Evolutionary conservation across 2,329 filamentous ascomycete species (phyloP).

Genomic region (Xylogone sp.): DNA sequence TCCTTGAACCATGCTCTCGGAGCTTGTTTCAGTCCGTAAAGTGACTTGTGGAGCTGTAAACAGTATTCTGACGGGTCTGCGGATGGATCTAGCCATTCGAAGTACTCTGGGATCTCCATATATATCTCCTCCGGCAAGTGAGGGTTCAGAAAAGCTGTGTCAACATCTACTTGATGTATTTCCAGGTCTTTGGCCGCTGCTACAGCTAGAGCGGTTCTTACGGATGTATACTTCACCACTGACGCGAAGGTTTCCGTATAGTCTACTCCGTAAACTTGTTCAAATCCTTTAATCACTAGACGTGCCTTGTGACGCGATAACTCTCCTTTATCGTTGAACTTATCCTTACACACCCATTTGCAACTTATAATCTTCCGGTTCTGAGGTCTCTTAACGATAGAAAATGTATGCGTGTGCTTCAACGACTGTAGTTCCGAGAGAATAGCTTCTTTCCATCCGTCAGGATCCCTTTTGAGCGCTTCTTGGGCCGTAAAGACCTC

Average conservation of each 20-base stretch:
- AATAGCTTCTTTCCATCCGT: not conserved
- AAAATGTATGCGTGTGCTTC: not conserved
- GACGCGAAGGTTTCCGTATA: slow-evolving; percentile 3
- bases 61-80: not conserved
- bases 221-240: not conserved
- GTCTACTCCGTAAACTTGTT: not conserved
- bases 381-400: not conserved
- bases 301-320: not conserved
- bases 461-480: not conserved
- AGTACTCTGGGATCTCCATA: not conserved
- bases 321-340: not conserved
- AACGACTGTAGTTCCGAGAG: not conserved
- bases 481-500: not conserved
- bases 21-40: slow-evolving; percentile 2
- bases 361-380: not conserved
- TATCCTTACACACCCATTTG: not conserved
- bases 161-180: slow-evolving; percentile 3
- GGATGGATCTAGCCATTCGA: not conserved
- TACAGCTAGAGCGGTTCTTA: slow-evolving; percentile 2
- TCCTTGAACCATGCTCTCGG: not conserved
- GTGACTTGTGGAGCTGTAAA: not conserved
- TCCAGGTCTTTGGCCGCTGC: slow-evolving; percentile 1
- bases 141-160: not conserved
- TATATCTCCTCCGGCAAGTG: not conserved
- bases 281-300: not conserved